phyloP scores from a whole-genome alignment of 768 basidiomycete species.

The Pisolithus sp. region DNA sequence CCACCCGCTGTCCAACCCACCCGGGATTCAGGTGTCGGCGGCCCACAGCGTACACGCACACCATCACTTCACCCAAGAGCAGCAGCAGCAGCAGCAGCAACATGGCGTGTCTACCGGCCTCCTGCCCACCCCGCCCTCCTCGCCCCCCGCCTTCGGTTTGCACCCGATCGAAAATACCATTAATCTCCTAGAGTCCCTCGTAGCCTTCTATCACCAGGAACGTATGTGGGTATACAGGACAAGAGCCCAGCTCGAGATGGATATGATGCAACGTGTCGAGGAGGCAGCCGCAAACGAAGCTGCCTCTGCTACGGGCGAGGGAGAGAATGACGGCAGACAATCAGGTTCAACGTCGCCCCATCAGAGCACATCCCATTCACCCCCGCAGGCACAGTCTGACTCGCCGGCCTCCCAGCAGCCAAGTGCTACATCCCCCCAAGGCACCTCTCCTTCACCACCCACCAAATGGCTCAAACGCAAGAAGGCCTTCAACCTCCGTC shows the following conservation, averaged over 20 bases:
- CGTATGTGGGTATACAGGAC: slow-evolving; percentile 67
- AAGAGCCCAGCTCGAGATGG: slow-evolving; percentile 52
- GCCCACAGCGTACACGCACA: slow-evolving; percentile 17
- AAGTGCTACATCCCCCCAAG: slow-evolving; percentile 24
- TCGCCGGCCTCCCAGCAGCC: slow-evolving; percentile 12
- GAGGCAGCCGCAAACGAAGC: slow-evolving; percentile 1
- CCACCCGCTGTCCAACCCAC: slow-evolving; percentile 5
- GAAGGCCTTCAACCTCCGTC: slow-evolving; percentile 48
- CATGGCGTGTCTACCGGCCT: slow-evolving; percentile 23
- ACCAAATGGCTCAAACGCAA: slow-evolving; percentile 51
- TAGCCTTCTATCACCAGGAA: slow-evolving; percentile 64
- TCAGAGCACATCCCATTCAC: slow-evolving; percentile 5
- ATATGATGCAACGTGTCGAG: slow-evolving; percentile 22
- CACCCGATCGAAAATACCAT: slow-evolving; percentile 43
- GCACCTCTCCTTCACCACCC: slow-evolving; percentile 24
- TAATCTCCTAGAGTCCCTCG: slow-evolving; percentile 56
- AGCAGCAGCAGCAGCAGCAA: slow-evolving; percentile 23
- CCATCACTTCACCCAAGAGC: slow-evolving; percentile 15
- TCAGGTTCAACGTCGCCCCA: slow-evolving; percentile 8
- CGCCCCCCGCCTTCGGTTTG: slow-evolving; percentile 25
- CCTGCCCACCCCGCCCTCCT: slow-evolving; percentile 29
- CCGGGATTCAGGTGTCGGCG: slow-evolving; percentile 12
- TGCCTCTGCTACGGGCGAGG: slow-evolving; percentile 2
- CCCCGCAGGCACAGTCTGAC: slow-evolving; percentile 4
- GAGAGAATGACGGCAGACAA: slow-evolving; percentile 10